These are phyloP conservation scores for Panus rudis DNA, from an alignment of 768 basidiomycete species.

Conservation along the genomic window DNA sequence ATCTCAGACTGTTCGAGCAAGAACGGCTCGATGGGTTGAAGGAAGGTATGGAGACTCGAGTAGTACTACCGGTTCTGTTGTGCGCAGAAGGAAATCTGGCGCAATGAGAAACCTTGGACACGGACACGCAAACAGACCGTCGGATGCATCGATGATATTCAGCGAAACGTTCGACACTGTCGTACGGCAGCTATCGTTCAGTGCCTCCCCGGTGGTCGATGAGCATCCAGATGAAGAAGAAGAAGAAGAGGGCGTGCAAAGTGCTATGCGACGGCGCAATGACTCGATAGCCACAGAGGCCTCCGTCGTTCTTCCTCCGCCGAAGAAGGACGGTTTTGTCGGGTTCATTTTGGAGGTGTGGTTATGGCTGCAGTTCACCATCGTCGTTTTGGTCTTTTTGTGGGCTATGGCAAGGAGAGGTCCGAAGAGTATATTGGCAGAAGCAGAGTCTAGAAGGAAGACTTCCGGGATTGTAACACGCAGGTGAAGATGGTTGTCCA, in stretches of 20 bases:
- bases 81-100: constrained; percentile 1
- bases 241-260: background rate
- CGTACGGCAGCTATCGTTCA: constrained; percentile 12
- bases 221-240: constrained; percentile 5
- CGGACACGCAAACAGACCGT: constrained; percentile 1
- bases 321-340: constrained; percentile 24
- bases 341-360: constrained; percentile 63
- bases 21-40: constrained; percentile 54
- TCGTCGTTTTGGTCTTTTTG: constrained; percentile 71
- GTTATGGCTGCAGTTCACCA: constrained; percentile 77
- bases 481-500: too few species aligned
- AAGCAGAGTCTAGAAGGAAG: constrained; percentile 29
- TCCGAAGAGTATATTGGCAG: constrained; percentile 58
- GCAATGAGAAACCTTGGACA: background rate
- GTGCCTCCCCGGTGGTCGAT: background rate
- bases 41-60: constrained; percentile 35
- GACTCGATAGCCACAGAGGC: constrained; percentile 1
- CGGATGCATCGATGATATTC: constrained; percentile 9
- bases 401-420: constrained; percentile 77
- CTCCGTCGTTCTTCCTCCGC: constrained; percentile 1
- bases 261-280: background rate
- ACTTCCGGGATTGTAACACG: background rate
- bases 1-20: constrained; percentile 46
- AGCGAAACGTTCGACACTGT: constrained; percentile 20
- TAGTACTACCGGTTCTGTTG: constrained; percentile 1